Evolutionary conservation across 129 eudicot species (phyloP), one percentile per base, ranked within the genome.

Genomic region (Arctium minus): DNA sequence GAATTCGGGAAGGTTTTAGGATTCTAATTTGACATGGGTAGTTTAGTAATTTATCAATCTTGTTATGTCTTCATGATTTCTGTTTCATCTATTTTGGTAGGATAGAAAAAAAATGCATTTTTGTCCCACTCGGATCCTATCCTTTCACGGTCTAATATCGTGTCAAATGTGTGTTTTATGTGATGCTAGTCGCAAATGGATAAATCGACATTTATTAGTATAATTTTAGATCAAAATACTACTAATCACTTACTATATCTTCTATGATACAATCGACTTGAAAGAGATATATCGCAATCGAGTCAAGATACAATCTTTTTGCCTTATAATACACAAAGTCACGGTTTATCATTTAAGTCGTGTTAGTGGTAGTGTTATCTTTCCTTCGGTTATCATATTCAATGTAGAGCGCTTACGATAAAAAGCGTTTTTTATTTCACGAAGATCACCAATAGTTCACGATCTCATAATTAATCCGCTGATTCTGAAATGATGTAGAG

Each of bases 401-500:
- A 60, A 17, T 1, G 9, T 60, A n/a, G 68, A 60, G 17, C 29
- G 27, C 27, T 53, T 53, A 75, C 3, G 2, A 2, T 48, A 64
- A 64, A 64, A 64, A 22, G 27, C 27, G 70, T 10, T 7, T 53
- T 53, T 48, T 22, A 9, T 30, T 75, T 30, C 10, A 44, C 48
- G 8, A 27, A 37, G 27, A 78, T 38, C 38, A 68, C 39, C 8
- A 67, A 7, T 40, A 39, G 10, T 69, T 67, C 15, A 76, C 76
- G 3, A 44, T 11, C 4, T 1, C 29, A 12, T 44, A 6, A 44
- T 9, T 67, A 33, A 75, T 65, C 33, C 29, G 35, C 8, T 3
- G 13, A 32, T 74, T 42, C 18, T 70, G 31, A 70, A 44, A 17
- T 83, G 69, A 62, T 78, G 18, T 71, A 91, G 99, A 91, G 99